A percentile compares a stretch with the other conserved stretches of the same genome.
phyloP scores from a whole-genome alignment of 257 asterid species.

The Plantago elongata region DNA sequence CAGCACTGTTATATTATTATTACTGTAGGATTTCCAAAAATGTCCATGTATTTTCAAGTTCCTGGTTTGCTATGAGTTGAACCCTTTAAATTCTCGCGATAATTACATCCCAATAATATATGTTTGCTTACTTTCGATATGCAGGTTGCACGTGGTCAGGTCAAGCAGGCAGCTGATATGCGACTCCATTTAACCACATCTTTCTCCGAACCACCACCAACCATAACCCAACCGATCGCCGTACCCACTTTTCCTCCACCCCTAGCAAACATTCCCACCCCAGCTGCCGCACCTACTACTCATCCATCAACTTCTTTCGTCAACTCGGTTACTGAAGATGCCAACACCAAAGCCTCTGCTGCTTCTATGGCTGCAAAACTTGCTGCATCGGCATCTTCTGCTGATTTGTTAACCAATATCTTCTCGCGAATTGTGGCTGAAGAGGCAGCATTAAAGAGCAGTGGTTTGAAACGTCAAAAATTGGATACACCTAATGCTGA shows the following conservation, averaged over 20 bases:
- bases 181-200: slow-evolving; percentile 44
- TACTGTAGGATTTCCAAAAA: no score
- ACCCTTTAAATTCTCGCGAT: background rate
- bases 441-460: slow-evolving; percentile 75
- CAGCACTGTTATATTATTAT: no score
- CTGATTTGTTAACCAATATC: slow-evolving; percentile 85
- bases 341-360: slow-evolving; percentile 72
- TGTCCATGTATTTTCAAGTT: background rate
- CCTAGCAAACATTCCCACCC: slow-evolving; percentile 27
- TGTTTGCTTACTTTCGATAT: slow-evolving; percentile 4
- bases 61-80: background rate
- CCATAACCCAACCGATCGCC: slow-evolving; percentile 21
- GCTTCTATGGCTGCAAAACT: slow-evolving; percentile 96
- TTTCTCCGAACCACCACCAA: slow-evolving; percentile 25
- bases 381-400: slow-evolving; percentile 81
- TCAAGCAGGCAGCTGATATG: slow-evolving; percentile 44
- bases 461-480: slow-evolving; percentile 67
- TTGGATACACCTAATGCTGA: slow-evolving; percentile 54
- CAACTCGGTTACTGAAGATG: slow-evolving; percentile 55
- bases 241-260: slow-evolving; percentile 37
- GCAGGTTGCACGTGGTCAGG: slow-evolving; percentile 67
- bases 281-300: slow-evolving; percentile 29
- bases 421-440: slow-evolving; percentile 90
- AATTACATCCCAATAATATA: background rate
- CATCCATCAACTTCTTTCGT: slow-evolving; percentile 33